Conservation (phyloP, 1,284 basidiomycete species). For the Ustanciosporium gigantosporum region DNA sequence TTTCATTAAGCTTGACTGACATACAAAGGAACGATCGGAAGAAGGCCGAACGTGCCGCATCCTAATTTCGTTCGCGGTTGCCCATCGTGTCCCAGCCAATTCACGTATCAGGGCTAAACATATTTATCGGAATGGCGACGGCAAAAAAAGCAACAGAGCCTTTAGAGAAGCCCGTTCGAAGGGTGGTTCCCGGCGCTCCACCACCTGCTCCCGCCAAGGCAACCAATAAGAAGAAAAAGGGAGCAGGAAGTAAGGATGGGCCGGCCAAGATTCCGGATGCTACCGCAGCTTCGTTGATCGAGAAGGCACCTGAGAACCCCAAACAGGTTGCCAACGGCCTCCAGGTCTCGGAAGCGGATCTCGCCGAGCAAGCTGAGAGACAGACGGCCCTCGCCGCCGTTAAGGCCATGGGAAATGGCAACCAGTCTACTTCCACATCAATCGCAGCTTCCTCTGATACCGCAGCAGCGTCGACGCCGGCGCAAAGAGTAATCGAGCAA, state of each 20-base stretch:
- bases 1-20: no score
- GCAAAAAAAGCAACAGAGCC: slow-evolving; percentile 17
- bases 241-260: background rate
- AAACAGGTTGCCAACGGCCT: slow-evolving; percentile 28
- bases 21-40: no score
- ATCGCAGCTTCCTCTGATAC: background rate
- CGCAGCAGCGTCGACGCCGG: slow-evolving; percentile 6
- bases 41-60: no score
- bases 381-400: slow-evolving; percentile 35
- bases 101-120: no score
- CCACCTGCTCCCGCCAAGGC: slow-evolving; percentile 21
- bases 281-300: slow-evolving; percentile 22
- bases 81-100: no score
- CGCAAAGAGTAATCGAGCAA: slow-evolving; percentile 19
- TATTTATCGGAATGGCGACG: slow-evolving; percentile 19
- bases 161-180: slow-evolving; percentile 25
- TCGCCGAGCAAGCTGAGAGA: slow-evolving; percentile 28
- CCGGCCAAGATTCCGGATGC: slow-evolving; percentile 22
- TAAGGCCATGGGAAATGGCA: background rate
- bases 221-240: slow-evolving; percentile 8
- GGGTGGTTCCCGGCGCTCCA: slow-evolving; percentile 26
- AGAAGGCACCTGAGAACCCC: slow-evolving; percentile 14
- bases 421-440: background rate
- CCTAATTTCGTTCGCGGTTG: no score
- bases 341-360: slow-evolving; percentile 25